phyloP scores from a whole-genome alignment of 2,329 filamentous ascomycete genomes.

The Trichoderma cornu-damae region DNA sequence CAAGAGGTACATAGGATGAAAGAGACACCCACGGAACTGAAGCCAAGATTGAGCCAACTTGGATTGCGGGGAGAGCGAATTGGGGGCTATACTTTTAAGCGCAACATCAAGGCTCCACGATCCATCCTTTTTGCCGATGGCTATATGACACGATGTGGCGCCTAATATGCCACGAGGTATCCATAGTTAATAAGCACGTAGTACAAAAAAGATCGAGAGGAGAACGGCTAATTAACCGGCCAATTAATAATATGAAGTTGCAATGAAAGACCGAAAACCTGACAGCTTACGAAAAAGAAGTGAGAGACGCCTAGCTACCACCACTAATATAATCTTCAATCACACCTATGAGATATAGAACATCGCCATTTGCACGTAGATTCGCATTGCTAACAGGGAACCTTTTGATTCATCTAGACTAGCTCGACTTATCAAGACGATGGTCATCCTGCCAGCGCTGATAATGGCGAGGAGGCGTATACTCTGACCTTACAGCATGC shows the following conservation, averaged over 20 bases:
- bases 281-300: neutral
- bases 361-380: neutral
- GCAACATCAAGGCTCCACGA: neutral
- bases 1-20: neutral
- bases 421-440: neutral
- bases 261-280: neutral
- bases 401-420: neutral
- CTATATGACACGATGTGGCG: neutral
- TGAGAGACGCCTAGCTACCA: too few species aligned
- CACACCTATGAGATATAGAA: too few species aligned
- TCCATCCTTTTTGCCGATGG: neutral
- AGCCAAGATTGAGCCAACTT: neutral
- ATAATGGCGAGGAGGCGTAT: constrained; percentile 16
- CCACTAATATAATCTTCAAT: too few species aligned
- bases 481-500: constrained; percentile 15
- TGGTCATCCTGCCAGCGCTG: constrained; percentile 3
- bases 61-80: neutral
- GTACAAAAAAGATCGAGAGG: neutral
- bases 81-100: neutral
- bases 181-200: neutral
- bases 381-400: neutral
- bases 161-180: neutral
- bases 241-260: neutral
- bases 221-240: neutral
- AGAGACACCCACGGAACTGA: neutral